Percentiles rank a stretch among this genome's conserved stretches.
Conservation (phyloP, 805 yeast species). For the Saturnispora ahearnii region DNA sequence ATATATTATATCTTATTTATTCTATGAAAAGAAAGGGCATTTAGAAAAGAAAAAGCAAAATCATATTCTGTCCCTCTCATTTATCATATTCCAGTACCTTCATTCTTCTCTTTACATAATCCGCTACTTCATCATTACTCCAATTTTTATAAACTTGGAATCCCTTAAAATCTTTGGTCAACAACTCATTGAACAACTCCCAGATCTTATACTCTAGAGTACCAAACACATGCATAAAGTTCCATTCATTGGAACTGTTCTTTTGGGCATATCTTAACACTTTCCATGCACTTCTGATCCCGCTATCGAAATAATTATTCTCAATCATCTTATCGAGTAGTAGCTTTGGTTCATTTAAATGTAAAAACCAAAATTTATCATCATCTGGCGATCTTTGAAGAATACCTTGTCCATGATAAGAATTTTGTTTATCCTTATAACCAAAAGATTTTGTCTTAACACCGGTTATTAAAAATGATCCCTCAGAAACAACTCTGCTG, state of each 20-base stretch:
- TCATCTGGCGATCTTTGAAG: conserved; percentile 24
- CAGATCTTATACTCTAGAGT: conserved; percentile 25
- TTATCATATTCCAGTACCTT: conserved; percentile 9
- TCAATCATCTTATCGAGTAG: conserved; percentile 16
- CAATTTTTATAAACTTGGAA: conserved; percentile 18
- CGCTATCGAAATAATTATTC: conserved; percentile 16
- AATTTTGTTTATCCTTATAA: conserved; percentile 18
- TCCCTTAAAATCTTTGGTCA: conserved; percentile 21
- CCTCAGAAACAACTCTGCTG: conserved; percentile 36
- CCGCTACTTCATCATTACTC: conserved; percentile 23
- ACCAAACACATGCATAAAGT: conserved; percentile 6
- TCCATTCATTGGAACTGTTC: conserved; percentile 19
- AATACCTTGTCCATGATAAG: conserved; percentile 26
- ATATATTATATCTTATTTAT: no score
- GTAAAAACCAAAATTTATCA: conserved; percentile 22
- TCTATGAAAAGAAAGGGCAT: not conserved
- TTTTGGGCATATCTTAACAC: conserved; percentile 25
- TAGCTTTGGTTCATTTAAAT: conserved; percentile 27
- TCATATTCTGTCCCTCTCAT: not conserved
- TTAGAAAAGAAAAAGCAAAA: not conserved
- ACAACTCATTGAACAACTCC: conserved; percentile 18
- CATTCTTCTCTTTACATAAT: conserved; percentile 15
- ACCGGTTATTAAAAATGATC: conserved; percentile 22
- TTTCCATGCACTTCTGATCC: conserved; percentile 21
- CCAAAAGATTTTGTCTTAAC: conserved; percentile 26